phyloP scores from a whole-genome alignment of 2,329 filamentous ascomycete genomes.

The Pseudogymnoascus sp. region DNA sequence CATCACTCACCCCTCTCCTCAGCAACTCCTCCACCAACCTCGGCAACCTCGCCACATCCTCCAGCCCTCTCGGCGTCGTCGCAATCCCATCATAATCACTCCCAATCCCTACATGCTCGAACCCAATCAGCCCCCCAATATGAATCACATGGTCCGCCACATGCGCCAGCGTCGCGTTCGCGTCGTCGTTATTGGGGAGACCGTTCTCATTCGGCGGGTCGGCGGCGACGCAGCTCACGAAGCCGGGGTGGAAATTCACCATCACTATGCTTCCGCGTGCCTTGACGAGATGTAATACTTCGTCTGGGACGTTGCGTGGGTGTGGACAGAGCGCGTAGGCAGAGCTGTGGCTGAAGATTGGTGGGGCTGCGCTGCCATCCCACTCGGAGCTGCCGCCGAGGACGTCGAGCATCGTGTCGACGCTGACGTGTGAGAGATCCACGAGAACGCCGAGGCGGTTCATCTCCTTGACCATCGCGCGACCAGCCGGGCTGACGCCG shows the following conservation, averaged over 20 bases:
- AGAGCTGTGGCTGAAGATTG: constrained; percentile 86
- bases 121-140: constrained; percentile 77
- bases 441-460: constrained; percentile 93
- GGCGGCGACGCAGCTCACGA: constrained; percentile 59
- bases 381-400: constrained; percentile 56
- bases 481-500: constrained; percentile 66
- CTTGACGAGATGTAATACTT: constrained; percentile 70
- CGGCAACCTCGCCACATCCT: constrained; percentile 79
- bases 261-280: constrained; percentile 69
- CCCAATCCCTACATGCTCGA: constrained; percentile 78
- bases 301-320: constrained; percentile 82
- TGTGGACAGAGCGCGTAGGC: constrained; percentile 76
- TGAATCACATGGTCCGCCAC: constrained; percentile 75
- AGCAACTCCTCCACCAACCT: constrained; percentile 69
- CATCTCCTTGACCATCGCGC: constrained; percentile 72
- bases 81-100: constrained; percentile 81
- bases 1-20: constrained; percentile 63
- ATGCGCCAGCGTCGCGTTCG: constrained; percentile 65
- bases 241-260: constrained; percentile 81
- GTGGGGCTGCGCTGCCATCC: constrained; percentile 66
- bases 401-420: constrained; percentile 79
- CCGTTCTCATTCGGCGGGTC: constrained; percentile 50
- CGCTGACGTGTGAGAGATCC: constrained; percentile 70
- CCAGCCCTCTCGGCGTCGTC: constrained; percentile 60
- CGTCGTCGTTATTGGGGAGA: constrained; percentile 57